Evolutionary conservation across 2,329 filamentous ascomycete species (phyloP).

Genomic region (Balansia obtecta): DNA sequence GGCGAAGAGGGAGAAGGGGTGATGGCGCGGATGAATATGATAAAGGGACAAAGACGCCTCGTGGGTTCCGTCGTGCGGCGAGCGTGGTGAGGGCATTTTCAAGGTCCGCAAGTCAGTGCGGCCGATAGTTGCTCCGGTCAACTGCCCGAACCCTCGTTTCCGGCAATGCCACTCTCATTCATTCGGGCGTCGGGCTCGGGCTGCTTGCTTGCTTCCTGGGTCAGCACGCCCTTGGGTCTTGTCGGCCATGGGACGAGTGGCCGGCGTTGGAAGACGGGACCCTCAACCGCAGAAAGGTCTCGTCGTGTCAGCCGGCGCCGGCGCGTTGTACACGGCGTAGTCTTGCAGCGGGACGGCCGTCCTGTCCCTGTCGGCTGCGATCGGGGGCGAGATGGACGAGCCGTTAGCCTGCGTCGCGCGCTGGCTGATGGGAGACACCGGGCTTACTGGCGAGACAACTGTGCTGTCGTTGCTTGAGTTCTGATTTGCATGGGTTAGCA

Average conservation of each 20-base stretch:
- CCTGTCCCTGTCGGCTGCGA: conserved; percentile 4
- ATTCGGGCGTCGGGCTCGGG: neutral
- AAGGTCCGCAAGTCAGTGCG: too few relatives aligned
- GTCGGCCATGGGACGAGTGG: conserved; percentile 12
- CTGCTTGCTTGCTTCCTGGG: conserved; percentile 26
- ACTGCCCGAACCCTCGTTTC: neutral
- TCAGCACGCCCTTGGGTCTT: conserved; percentile 20
- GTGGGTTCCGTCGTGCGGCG: too few relatives aligned
- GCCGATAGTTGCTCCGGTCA: neutral
- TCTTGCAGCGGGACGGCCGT: conserved; percentile 19
- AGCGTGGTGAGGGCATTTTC: neutral
- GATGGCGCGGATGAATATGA: too few relatives aligned
- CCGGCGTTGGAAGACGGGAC: conserved; percentile 13
- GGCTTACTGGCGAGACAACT: conserved; percentile 1
- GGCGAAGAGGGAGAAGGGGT: too few relatives aligned
- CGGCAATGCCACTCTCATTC: neutral
- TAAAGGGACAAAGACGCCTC: too few relatives aligned
- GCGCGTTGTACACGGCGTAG: conserved; percentile 20
- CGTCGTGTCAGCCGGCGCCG: conserved; percentile 17
- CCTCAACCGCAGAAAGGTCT: conserved; percentile 14
- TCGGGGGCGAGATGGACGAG: conserved; percentile 1
- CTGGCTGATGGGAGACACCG: conserved; percentile 12
- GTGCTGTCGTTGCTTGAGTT: neutral
- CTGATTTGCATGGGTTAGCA: neutral
- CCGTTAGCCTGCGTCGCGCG: conserved; percentile 1